Percentiles rank a stretch among this genome's conserved stretches.
phyloP scores from a whole-genome alignment of 1,284 basidiomycete genomes.

The Sanghuangporus baumii region DNA sequence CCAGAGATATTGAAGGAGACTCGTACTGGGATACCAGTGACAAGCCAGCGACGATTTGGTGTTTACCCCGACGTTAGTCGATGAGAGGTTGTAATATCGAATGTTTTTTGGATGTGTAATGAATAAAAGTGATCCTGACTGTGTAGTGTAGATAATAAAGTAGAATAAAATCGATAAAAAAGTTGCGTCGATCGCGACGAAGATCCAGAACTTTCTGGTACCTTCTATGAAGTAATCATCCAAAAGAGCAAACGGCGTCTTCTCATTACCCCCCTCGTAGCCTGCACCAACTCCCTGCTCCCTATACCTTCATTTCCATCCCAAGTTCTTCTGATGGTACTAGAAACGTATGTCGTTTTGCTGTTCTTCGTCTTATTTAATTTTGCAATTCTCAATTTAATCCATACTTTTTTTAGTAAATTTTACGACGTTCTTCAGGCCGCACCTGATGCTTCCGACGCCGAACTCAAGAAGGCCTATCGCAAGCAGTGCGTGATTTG shows the following conservation, averaged over 20 bases:
- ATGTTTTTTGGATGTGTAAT: not conserved
- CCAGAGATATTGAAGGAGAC: conserved; percentile 64
- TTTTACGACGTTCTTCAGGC: conserved; percentile 88
- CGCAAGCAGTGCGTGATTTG: conserved; percentile 69
- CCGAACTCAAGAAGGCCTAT: conserved; percentile 92
- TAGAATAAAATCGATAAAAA: not conserved
- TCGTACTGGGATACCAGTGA: conserved; percentile 82
- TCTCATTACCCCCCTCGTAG: not conserved
- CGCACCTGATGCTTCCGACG: conserved; percentile 67
- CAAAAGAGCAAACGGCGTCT: not conserved
- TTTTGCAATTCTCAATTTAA: not conserved
- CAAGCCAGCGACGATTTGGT: conserved; percentile 85
- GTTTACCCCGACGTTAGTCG: conserved; percentile 75
- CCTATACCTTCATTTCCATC: not conserved
- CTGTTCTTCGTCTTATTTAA: not conserved
- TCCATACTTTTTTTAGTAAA: conserved; percentile 41
- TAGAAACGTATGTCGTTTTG: not conserved
- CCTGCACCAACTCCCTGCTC: not conserved
- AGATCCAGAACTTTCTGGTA: conserved; percentile 4
- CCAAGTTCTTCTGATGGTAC: not conserved
- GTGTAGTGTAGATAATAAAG: not conserved
- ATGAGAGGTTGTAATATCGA: not conserved
- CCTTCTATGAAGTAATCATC: not conserved
- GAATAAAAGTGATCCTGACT: not conserved
- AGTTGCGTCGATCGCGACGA: not conserved